Percentiles rank a stretch among this genome's conserved stretches.
Conservation (phyloP, 768 basidiomycete species). For the Pisolithus microcarpus region DNA sequence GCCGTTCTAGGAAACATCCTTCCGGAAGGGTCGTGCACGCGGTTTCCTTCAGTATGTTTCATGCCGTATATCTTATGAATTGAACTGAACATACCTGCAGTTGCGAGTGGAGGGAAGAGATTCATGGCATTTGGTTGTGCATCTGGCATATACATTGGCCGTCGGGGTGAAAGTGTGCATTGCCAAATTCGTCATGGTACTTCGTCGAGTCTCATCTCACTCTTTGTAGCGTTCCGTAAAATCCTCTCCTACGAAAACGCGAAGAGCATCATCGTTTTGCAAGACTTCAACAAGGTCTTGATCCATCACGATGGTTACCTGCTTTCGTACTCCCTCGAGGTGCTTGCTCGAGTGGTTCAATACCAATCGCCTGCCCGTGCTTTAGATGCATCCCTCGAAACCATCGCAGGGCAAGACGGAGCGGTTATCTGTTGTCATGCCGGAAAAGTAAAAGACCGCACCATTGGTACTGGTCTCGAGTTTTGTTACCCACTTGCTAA, state of each 20-base stretch:
- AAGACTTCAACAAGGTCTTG: slow-evolving; percentile 59
- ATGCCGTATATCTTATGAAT: not conserved
- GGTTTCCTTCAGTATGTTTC: slow-evolving; percentile 53
- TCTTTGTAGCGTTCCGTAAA: slow-evolving; percentile 45
- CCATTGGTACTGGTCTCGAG: slow-evolving; percentile 42
- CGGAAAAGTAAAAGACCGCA: slow-evolving; percentile 44
- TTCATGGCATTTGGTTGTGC: slow-evolving; percentile 61
- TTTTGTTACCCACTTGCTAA: slow-evolving; percentile 1
- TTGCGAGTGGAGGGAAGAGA: slow-evolving; percentile 37
- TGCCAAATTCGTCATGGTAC: not conserved
- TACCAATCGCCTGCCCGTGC: slow-evolving; percentile 39
- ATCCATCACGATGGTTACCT: slow-evolving; percentile 55
- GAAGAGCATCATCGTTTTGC: slow-evolving; percentile 50
- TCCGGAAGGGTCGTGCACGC: slow-evolving; percentile 57
- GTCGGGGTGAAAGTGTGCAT: slow-evolving; percentile 46
- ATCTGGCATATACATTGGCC: slow-evolving; percentile 63
- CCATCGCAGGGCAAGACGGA: slow-evolving; percentile 45
- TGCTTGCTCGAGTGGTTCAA: slow-evolving; percentile 53
- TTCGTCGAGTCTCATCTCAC: not conserved
- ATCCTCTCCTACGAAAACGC: slow-evolving; percentile 47
- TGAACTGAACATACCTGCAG: slow-evolving; percentile 24
- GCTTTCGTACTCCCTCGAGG: slow-evolving; percentile 62
- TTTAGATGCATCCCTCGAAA: slow-evolving; percentile 55
- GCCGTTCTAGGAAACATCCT: slow-evolving; percentile 26
- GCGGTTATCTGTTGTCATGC: slow-evolving; percentile 58